A percentile compares a stretch with the other conserved stretches of the same genome.
Conservation (phyloP, 768 basidiomycete genomes). For the Phylloporus rhodoxanthus region DNA sequence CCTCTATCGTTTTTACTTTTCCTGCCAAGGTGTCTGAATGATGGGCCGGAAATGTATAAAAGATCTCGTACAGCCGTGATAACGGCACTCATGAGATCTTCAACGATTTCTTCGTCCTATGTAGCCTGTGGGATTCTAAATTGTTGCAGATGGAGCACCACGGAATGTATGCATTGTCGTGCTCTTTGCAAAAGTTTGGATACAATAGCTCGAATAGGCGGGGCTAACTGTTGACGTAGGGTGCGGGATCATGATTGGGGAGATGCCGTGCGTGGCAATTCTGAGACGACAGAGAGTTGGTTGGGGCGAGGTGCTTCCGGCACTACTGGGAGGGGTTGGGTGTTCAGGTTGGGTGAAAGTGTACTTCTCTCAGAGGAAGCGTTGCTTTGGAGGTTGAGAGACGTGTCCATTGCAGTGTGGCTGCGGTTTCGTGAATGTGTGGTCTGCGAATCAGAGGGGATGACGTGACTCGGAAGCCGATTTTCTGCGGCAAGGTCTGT, state of each 20-base stretch:
- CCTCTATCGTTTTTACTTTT: constrained; percentile 26
- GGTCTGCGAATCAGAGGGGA: constrained; percentile 5
- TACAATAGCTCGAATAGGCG: constrained; percentile 51
- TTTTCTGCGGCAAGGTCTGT: constrained; percentile 17
- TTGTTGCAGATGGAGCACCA: constrained; percentile 53
- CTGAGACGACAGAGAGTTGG: constrained; percentile 1
- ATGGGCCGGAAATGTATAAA: constrained; percentile 56
- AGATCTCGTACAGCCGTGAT: constrained; percentile 66
- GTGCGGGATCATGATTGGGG: neutral
- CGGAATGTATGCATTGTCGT: constrained; percentile 51
- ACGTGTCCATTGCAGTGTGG: constrained; percentile 6
- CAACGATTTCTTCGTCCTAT: constrained; percentile 54
- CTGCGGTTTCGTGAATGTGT: constrained; percentile 20
- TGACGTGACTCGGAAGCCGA: constrained; percentile 6
- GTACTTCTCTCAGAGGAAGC: constrained; percentile 1
- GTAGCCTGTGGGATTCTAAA: constrained; percentile 40
- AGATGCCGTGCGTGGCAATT: neutral
- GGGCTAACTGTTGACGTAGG: constrained; percentile 46
- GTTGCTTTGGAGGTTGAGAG: constrained; percentile 1
- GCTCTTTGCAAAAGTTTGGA: constrained; percentile 55
- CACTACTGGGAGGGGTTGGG: neutral
- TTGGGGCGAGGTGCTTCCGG: constrained; percentile 7
- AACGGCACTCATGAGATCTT: constrained; percentile 52
- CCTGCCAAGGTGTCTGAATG: constrained; percentile 50
- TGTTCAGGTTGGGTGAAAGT: neutral